A percentile compares a stretch with the other conserved stretches of the same genome.
Conservation (phyloP, 2,329 filamentous ascomycete species). For the Cladosporium sp. region DNA sequence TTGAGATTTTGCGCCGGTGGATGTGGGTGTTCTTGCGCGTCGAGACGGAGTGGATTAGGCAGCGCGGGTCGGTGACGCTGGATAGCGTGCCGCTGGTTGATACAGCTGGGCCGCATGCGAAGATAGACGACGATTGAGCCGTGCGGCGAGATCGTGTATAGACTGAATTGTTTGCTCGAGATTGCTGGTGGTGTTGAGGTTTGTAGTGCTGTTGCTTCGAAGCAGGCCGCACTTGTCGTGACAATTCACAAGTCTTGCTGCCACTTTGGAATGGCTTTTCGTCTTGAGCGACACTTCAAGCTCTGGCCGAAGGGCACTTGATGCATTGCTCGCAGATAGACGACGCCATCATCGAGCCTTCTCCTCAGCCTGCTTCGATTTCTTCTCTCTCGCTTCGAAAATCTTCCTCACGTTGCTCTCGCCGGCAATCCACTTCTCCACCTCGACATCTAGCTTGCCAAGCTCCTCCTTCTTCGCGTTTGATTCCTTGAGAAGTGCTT, state of each 20-base stretch:
- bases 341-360: conserved; percentile 2
- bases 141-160: not conserved
- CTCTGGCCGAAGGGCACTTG: too few species aligned
- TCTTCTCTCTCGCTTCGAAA: conserved; percentile 33
- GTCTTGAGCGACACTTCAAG: too few species aligned
- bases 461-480: conserved; percentile 93
- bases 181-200: not conserved
- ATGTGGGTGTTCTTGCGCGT: conserved; percentile 96
- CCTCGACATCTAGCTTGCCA: conserved; percentile 83
- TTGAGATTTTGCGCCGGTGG: conserved; percentile 88
- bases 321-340: not conserved
- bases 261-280: not conserved
- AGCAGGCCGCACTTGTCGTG: not conserved
- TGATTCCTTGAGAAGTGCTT: conserved; percentile 71
- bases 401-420: conserved; percentile 30
- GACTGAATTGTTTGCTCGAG: not conserved
- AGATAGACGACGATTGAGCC: conserved; percentile 22
- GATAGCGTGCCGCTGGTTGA: conserved; percentile 19
- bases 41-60: conserved; percentile 76
- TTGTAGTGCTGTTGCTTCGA: not conserved
- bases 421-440: conserved; percentile 58
- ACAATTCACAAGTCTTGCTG: not conserved
- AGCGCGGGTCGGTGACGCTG: conserved; percentile 12
- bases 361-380: conserved; percentile 20
- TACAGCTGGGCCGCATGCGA: conserved; percentile 14